These are phyloP conservation scores for Hepatocystis sp. DNA, from an alignment of 169 alveolate species.

Conservation along the genomic window DNA sequence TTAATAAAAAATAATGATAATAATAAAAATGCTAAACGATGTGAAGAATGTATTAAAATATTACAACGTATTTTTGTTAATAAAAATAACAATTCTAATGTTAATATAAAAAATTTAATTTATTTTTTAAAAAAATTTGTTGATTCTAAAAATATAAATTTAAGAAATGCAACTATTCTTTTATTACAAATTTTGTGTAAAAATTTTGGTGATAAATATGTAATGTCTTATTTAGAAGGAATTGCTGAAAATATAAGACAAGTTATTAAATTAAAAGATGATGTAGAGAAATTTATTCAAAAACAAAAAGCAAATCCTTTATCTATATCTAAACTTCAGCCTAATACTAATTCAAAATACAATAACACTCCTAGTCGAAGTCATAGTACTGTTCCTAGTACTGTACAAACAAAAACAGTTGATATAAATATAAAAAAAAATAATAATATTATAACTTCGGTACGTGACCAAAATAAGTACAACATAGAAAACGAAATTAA, in stretches of 20 bases:
- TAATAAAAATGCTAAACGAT: constrained; percentile 50
- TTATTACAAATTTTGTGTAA: constrained; percentile 48
- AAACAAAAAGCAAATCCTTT: constrained; percentile 14
- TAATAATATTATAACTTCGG: no score
- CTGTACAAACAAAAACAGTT: no score
- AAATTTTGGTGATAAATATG: constrained; percentile 63
- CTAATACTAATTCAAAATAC: no score
- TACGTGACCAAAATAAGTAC: no score
- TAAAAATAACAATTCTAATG: constrained; percentile 7
- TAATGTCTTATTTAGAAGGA: constrained; percentile 61
- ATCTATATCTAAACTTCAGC: no score
- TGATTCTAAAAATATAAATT: constrained; percentile 59
- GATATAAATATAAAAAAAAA: no score
- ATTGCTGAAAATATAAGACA: constrained; percentile 52
- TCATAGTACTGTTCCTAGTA: no score
- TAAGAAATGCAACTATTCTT: constrained; percentile 55
- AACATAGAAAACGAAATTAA: no score
- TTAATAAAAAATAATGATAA: constrained; percentile 30
- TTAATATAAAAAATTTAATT: constrained; percentile 45
- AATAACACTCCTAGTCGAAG: no score
- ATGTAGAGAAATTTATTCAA: constrained; percentile 24
- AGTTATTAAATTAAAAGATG: constrained; percentile 51
- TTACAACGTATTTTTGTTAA: constrained; percentile 38
- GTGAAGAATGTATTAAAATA: constrained; percentile 59
- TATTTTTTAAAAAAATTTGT: constrained; percentile 66